phyloP scores from a whole-genome alignment of 2,329 filamentous ascomycete genomes.

The Pyrenochaeta sp. region DNA sequence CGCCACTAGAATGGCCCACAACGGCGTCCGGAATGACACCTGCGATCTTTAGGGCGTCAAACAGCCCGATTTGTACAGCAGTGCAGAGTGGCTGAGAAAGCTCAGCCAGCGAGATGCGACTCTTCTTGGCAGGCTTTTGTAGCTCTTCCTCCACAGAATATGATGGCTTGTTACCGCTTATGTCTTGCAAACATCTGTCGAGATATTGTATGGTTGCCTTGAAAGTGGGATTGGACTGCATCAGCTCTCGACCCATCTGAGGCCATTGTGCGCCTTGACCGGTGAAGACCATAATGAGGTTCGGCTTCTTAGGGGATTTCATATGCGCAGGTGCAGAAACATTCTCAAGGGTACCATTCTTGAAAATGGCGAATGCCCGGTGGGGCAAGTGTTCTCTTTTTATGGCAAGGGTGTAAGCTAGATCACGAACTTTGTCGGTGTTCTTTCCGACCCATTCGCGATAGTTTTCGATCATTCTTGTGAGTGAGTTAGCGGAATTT shows the following conservation, averaged over 20 bases:
- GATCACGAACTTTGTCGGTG: not conserved
- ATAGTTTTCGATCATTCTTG: not conserved
- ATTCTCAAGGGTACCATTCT: not conserved
- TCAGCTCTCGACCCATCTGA: slow-evolving; percentile 49
- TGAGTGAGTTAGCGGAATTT: not conserved
- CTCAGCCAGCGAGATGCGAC: slow-evolving; percentile 19
- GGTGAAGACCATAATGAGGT: slow-evolving; percentile 38
- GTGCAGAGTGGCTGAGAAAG: slow-evolving; percentile 33
- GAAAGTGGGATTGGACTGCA: slow-evolving; percentile 18
- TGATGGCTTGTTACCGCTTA: not conserved
- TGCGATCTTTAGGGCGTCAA: slow-evolving; percentile 14
- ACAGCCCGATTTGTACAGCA: slow-evolving; percentile 30
- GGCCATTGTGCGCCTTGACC: slow-evolving; percentile 57
- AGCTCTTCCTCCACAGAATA: slow-evolving; percentile 24
- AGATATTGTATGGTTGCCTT: slow-evolving; percentile 2
- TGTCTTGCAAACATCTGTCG: slow-evolving; percentile 7
- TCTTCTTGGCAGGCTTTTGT: slow-evolving; percentile 3
- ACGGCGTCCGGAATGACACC: slow-evolving; percentile 20
- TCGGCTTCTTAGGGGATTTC: not conserved
- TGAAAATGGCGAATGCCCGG: slow-evolving; percentile 3
- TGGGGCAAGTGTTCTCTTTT: slow-evolving; percentile 9
- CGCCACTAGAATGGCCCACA: slow-evolving; percentile 31
- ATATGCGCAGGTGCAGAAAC: not conserved
- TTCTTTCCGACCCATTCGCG: not conserved
- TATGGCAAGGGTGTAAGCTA: slow-evolving; percentile 13